Evolutionary conservation across 164 flowering plant species (phyloP), one percentile per base, ranked within the genome.

Genomic region (Vitis vinifera): DNA sequence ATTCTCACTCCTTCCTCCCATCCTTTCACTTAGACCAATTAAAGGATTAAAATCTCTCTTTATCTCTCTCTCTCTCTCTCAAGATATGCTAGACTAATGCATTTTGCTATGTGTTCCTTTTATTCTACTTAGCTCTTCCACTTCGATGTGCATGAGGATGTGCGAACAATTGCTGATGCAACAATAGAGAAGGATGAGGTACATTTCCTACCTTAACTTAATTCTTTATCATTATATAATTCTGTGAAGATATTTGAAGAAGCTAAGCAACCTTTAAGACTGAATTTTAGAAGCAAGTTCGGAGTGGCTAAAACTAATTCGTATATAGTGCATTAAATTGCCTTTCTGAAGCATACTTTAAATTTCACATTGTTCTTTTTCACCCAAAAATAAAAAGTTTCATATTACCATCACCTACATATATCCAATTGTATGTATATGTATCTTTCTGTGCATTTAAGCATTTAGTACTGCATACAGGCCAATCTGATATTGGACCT

Each of bases 131-230:
- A 95, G 99, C 97, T 95, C 74, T 95, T 95, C 80, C 99, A 95
- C 75, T 95, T 95, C 75, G 98, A 95, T 83, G 99, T 95, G 59
- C 99, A 95, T 52, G 99, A 95, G 77, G 98, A 95, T 77, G 99
- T 93, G 57, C 83, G 99, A 29, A 93, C 99, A 51, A 91, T 80
- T 76, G 99, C 99, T 55, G 98, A 95, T 83, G 99, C 99, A 59
- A 93, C 92, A 19, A 86, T 89, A 72, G 99, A 95, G 83, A 95
- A 95, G 73, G 99, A 95, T 75, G 99, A 95, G 99, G 99, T 95
- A 84, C 11, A 56, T 17, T 68, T 14, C 6, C 27, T 60, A 17
- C 29, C 16, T 19, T 30, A 57, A 17, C 17, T 47, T n/a, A 37
- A 47, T 19, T 14, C 14, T 47, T 13, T 58, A 58, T 14, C 47